Percentiles rank a stretch among this genome's conserved stretches.
Evolutionary conservation across 352 stramenopile species (phyloP).

Genomic region (Pythium apleroticum): DNA sequence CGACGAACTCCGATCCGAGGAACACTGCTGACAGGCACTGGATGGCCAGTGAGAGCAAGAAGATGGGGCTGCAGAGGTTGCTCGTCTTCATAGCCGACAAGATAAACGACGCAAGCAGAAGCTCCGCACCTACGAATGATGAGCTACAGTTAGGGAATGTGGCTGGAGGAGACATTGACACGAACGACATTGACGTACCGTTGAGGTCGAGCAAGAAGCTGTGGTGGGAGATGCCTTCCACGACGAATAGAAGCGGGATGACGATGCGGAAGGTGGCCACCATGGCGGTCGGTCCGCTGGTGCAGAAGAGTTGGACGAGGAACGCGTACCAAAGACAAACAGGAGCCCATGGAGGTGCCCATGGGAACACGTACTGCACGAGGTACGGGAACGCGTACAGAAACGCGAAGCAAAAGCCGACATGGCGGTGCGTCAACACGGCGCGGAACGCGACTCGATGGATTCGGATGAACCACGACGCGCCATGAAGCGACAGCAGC

Average conservation of each 20-base stretch:
- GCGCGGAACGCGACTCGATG: constrained; percentile 81
- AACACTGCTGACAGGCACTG: constrained; percentile 82
- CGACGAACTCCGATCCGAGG: constrained; percentile 73
- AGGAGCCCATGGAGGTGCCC: constrained; percentile 84
- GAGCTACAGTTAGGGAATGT: too few species aligned
- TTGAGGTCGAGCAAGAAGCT: constrained; percentile 90
- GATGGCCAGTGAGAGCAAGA: constrained; percentile 76
- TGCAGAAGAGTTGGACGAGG: constrained; percentile 87
- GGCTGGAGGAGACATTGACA: too few species aligned
- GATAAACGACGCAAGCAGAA: constrained; percentile 84
- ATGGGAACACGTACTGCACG: constrained; percentile 87
- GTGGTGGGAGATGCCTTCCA: constrained; percentile 87
- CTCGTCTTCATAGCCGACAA: constrained; percentile 85
- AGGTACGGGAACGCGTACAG: constrained; percentile 86
- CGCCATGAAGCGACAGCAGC: constrained; percentile 63
- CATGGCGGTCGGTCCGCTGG: constrained; percentile 79
- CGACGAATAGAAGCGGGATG: constrained; percentile 79
- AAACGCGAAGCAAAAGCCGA: constrained; percentile 87
- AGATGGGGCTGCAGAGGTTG: constrained; percentile 81
- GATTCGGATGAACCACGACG: constrained; percentile 77
- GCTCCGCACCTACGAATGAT: constrained; percentile 49
- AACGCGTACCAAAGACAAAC: constrained; percentile 91
- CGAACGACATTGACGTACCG: constrained; percentile 34
- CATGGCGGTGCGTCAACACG: constrained; percentile 81
- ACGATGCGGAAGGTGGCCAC: constrained; percentile 85